Conservation (phyloP, 352 stramenopile genomes). For the Pythium guiyangense region DNA sequence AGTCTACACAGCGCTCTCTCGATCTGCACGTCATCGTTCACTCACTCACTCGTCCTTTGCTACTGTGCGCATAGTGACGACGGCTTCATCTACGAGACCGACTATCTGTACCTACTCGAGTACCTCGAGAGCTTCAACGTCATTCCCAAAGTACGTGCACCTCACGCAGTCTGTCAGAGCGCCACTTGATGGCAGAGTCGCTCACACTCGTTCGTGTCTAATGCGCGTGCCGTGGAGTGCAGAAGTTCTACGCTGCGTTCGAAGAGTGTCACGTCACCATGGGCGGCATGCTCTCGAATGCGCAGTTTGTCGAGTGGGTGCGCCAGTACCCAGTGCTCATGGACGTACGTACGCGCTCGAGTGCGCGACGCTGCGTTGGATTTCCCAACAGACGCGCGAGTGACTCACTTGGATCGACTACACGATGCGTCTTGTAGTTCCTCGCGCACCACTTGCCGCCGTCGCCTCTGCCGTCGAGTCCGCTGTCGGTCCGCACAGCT, state of each 20-base stretch:
- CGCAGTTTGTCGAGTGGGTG: conserved; percentile 74
- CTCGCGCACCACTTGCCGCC: conserved; percentile 41
- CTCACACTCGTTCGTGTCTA: not conserved
- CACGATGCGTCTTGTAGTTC: conserved; percentile 21
- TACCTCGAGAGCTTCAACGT: conserved; percentile 57
- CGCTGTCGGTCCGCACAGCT: conserved; percentile 26
- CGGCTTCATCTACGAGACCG: conserved; percentile 57
- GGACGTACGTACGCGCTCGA: conserved; percentile 28
- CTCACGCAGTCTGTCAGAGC: not conserved
- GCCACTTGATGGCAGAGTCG: no score
- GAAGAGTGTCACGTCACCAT: conserved; percentile 64
- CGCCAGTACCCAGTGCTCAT: conserved; percentile 60
- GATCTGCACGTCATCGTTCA: not conserved
- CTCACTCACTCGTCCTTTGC: not conserved
- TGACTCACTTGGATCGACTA: not conserved
- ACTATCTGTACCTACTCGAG: conserved; percentile 66
- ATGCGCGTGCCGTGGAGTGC: not conserved
- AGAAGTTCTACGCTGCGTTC: conserved; percentile 70
- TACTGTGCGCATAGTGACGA: conserved; percentile 30
- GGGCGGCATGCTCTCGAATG: conserved; percentile 45
- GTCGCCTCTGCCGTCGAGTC: conserved; percentile 27
- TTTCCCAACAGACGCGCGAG: not conserved
- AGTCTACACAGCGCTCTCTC: not conserved
- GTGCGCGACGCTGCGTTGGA: not conserved
- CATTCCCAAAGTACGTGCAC: conserved; percentile 48